Base-by-base conservation (phyloP, 2,329 filamentous ascomycete species). In the Fonsecaea multimorphosa region DNA sequence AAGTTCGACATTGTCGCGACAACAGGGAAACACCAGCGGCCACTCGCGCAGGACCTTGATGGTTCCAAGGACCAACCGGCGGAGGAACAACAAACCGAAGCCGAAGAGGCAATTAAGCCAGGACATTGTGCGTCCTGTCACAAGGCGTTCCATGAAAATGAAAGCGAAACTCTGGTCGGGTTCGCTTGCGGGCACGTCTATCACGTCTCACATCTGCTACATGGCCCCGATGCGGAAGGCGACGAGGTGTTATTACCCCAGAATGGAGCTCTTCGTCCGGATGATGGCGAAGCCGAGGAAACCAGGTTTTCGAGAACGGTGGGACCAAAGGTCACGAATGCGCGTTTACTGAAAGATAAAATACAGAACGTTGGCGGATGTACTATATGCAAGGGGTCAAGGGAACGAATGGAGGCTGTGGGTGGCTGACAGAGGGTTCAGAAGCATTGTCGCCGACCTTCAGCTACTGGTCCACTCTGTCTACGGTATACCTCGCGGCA, bases 281-380 rank as follows among this genome's bases (percentile, higher is more conserved):
- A 64, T n/a, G 65, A 69, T 16, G 53, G 73, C 70, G 52, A 76
- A n/a, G 53, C 63, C 8, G 66, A 68, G 2, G 69, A 67, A 29
- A 60, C 58, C 49, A 63, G 71, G 70, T 51, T 79, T 78, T 59
- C 76, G 11, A 67, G 80, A 40, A 91, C 90, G 60, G 88, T 98
- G 6, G 91, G 92, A 0, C 87, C 89, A 32, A 97, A 97, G 78
- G 92, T 97, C 31, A 95, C 91, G 69, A 91, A 92, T 75, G 93
- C 93, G 44, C 86, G 92, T 69, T 76, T 97, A 61, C 78, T 97
- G 66, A 68, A 66, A 64, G 67, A 68, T 24, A 72, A 72, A 53
- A 71, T 70, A 32, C 56, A 65, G 32, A 64, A 53, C 16, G 68
- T 68, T 7, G 68, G 68, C n/a, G 69, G 68, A 32, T 70, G 69